These are phyloP conservation scores for Fagopyrum tataricum DNA, from an alignment of 148 eudicot species.

Conservation along the genomic window DNA sequence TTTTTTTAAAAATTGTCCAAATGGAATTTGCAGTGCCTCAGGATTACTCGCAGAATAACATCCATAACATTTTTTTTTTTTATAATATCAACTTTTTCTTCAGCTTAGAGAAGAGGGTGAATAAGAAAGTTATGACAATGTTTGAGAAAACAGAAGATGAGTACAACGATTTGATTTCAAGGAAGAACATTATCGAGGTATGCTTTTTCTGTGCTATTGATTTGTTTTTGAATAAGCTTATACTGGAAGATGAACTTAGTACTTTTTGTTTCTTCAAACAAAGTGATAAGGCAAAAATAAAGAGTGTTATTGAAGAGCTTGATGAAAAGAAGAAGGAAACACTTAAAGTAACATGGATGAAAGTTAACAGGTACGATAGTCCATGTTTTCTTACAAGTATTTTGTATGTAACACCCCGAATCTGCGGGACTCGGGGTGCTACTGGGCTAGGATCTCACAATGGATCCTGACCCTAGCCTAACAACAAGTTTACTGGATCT, in stretches of 20 bases:
- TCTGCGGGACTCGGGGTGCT: too few relatives aligned
- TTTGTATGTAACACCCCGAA: too few relatives aligned
- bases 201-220: conserved; percentile 1
- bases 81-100: conserved; percentile 13
- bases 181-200: conserved; percentile 94
- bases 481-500: too few relatives aligned
- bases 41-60: not conserved
- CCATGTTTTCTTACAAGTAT: conserved; percentile 5
- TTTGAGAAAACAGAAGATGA: conserved; percentile 98
- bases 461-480: too few relatives aligned
- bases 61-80: not conserved
- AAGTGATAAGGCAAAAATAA: conserved; percentile 96
- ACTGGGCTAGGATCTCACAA: too few relatives aligned
- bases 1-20: too few relatives aligned
- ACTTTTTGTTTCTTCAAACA: conserved; percentile 15
- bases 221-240: not conserved
- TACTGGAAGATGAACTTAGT: not conserved
- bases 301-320: conserved; percentile 91
- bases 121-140: conserved; percentile 96
- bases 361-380: conserved; percentile 67
- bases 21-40: too few relatives aligned
- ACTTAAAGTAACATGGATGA: conserved; percentile 86
- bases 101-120: conserved; percentile 94
- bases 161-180: conserved; percentile 80
- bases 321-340: conserved; percentile 99